phyloP scores from a whole-genome alignment of 225 moss, liverwort and hornwort genomes.

The Pseudoscleropodium purum region DNA sequence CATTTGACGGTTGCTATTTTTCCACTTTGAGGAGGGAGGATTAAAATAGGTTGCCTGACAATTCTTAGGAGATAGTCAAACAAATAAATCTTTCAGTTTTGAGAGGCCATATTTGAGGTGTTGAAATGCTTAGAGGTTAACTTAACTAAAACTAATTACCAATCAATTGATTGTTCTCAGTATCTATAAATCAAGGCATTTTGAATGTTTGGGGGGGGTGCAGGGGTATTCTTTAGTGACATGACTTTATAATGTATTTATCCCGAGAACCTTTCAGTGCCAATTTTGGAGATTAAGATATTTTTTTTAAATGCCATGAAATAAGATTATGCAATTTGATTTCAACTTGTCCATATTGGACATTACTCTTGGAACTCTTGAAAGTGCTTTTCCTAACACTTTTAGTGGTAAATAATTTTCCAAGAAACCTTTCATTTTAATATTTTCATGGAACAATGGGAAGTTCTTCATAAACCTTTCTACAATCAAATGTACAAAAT shows the following conservation, averaged over 20 bases:
- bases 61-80: too few species aligned
- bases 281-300: neutral
- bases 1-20: too few species aligned
- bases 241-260: too few species aligned
- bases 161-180: neutral
- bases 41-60: too few species aligned
- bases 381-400: neutral
- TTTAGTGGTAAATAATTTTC: neutral
- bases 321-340: neutral
- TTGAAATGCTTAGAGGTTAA: too few species aligned
- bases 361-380: neutral
- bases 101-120: too few species aligned
- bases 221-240: neutral
- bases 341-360: neutral
- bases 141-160: too few species aligned
- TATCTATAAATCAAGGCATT: accelerated
- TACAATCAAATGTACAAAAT: neutral
- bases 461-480: neutral
- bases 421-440: neutral
- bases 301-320: too few species aligned
- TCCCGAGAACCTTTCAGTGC: neutral
- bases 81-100: too few species aligned
- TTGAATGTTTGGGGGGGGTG: neutral
- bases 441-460: too few species aligned
- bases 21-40: too few species aligned